Evolutionary conservation across 306 rosid species (phyloP).

Genomic region (Inga laurina): DNA sequence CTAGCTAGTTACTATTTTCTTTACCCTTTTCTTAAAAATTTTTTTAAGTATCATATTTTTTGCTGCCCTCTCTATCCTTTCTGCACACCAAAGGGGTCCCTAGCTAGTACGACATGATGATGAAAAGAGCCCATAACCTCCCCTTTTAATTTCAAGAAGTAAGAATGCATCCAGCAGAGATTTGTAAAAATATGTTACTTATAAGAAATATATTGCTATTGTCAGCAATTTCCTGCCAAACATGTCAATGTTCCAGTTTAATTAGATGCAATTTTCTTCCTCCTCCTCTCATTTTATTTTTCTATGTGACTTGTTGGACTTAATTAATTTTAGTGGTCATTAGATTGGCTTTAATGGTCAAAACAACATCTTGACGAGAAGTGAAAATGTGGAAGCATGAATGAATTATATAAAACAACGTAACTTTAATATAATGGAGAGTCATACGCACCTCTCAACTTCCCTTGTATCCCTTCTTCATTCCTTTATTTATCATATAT

Average conservation of each 20-base stretch:
- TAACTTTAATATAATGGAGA: slow-evolving; percentile 20
- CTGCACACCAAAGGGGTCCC: too few relatives aligned
- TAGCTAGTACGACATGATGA: too few relatives aligned
- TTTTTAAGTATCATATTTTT: too few relatives aligned
- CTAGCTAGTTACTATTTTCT: too few relatives aligned
- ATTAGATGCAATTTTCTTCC: background rate
- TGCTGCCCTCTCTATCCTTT: too few relatives aligned
- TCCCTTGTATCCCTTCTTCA: background rate
- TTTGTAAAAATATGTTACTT: background rate
- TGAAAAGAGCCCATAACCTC: too few relatives aligned
- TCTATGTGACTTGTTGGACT: slow-evolving; percentile 1
- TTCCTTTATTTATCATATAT: background rate
- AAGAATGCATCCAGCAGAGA: background rate
- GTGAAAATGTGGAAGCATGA: slow-evolving; percentile 29
- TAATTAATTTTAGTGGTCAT: background rate
- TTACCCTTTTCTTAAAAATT: too few relatives aligned
- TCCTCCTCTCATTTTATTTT: background rate
- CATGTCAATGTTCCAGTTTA: background rate
- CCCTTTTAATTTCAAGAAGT: background rate
- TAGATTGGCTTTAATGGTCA: slow-evolving; percentile 35
- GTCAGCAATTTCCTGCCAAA: slow-evolving; percentile 18
- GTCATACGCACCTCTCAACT: slow-evolving; percentile 48
- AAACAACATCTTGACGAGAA: slow-evolving; percentile 40
- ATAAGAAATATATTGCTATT: background rate
- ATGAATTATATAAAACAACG: slow-evolving; percentile 37